Evolutionary conservation across 1,139 yeast genomes (phyloP), one percentile per base, ranked within the genome.

Genomic region (Pichia sp.): DNA sequence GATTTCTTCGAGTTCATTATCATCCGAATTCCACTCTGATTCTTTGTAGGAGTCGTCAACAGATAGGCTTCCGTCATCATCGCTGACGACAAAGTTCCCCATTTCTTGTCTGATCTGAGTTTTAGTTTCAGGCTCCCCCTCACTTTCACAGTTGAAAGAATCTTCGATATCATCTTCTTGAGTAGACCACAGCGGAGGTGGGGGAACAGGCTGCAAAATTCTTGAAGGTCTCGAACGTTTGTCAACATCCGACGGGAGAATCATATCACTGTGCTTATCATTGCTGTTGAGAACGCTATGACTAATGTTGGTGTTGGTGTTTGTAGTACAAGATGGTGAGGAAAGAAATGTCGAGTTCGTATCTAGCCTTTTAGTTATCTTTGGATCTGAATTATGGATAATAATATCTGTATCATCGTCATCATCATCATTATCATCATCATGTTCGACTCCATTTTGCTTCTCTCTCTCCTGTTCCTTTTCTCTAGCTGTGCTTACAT

Each of bases 111-210:
- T 31, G 8, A 40, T 56, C 59, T 8, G 55, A 52, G 16, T 57
- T 61, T 23, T 49, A 29, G 67, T 62, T 8, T 53, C 57, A 13
- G 62, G 62, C n/a, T 62, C 69, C 15, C 58, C 64, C 46, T 66
- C 69, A 43, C 67, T 63, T 34, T 64, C 67, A 52, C 68, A 61
- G 36, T 64, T 61, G 47, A 66, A 67, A 1, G 70, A 65, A 47
- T 67, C 71, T 52, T 67, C 69, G 15, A 57, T 30, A 26, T 60
- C 64, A 38, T 49, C 61, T 43, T 47, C 65, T 54, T 62, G 60
- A 13, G 72, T 62, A 10, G 54, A 60, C 11, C 57, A 60, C 0
- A 68, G 64, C 5, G 44, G 50, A 16, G 19, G 15, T 3, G n/a
- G 23, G 3, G 8, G 30, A 1, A 49, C 36, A 30, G 62, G 61